Conservation (phyloP, 2,329 filamentous ascomycete genomes). For the Calonectria fujianensis region DNA sequence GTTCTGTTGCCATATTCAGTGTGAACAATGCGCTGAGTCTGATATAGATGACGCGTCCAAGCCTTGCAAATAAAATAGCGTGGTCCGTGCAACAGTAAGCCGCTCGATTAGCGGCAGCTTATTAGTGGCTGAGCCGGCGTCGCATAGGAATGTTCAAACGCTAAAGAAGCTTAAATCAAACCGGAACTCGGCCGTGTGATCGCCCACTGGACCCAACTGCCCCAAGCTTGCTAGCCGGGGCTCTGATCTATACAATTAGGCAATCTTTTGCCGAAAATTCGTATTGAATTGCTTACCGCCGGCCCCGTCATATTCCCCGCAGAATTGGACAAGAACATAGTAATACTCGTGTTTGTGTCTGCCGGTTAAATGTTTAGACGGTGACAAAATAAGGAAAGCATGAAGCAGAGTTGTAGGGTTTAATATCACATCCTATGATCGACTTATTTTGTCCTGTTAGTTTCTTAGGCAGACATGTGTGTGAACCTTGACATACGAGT, state of each 20-base stretch:
- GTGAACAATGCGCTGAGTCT: background rate
- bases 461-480: background rate
- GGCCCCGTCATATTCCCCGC: background rate
- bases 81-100: background rate
- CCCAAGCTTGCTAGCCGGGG: background rate
- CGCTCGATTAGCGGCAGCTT: background rate
- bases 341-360: background rate
- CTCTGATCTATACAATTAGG: background rate
- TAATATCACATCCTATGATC: background rate
- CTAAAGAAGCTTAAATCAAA: slow-evolving; percentile 23
- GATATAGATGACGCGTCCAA: background rate
- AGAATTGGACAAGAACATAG: background rate
- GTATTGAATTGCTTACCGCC: background rate
- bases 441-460: background rate
- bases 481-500: background rate
- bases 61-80: background rate
- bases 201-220: background rate
- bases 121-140: background rate
- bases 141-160: background rate
- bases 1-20: background rate
- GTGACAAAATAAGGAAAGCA: background rate
- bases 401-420: background rate
- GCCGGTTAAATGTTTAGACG: background rate
- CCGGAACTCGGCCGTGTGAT: background rate
- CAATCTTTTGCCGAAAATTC: background rate